Evolutionary conservation across 2,329 filamentous ascomycete genomes (phyloP), one percentile per base, ranked within the genome.

Genomic region (Blastomyces parvus): DNA sequence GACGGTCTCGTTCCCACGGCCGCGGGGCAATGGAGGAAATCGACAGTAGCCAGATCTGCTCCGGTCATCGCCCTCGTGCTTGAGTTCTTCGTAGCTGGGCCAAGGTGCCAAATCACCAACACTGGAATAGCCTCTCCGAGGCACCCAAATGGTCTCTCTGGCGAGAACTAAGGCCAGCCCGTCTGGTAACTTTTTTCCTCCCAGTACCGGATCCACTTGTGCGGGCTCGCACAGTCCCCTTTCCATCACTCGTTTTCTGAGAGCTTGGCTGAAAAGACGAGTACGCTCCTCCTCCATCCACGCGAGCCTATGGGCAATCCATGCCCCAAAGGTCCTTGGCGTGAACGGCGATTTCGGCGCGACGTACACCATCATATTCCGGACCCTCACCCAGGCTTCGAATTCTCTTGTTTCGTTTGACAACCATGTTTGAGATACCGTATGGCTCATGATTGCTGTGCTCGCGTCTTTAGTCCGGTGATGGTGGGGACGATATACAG

Each of bases 1-100:
- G 19, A 72, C 71, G 4, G 71, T 74, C 17, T 64, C 64, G 58
- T 75, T 74, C n/a, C 70, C 69, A 6, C 69, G 69, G 1, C 69
- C 67, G 42, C 73, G 67, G n/a, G 73, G 73, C 19, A 74, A 62
- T 22, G 71, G 72, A 19, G 63, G 69, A 59, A 73, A 74, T 14
- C 72, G 68, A 30, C 67, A 67, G 61, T 70, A 72, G 17, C 70
- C 67, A 36, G 71, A 73, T 27, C 67, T 70, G 52, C 64, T 67
- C 30, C 72, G 63, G 61, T 72, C 68, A 25, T 72, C 68, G 9
- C 72, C 72, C 62, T 75, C 73, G 46, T 72, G 69, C 62, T 70
- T 71, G 62, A 72, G 68, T 62, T 75, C 73, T 40, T 71, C 70
- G 44, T 62, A 64, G 19, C 65, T 66, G 8, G 73, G 73, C 73